These are phyloP conservation scores for Barbatosphaeria neglecta DNA, from an alignment of 495 filamentous ascomycete genomes.

Conservation along the genomic window DNA sequence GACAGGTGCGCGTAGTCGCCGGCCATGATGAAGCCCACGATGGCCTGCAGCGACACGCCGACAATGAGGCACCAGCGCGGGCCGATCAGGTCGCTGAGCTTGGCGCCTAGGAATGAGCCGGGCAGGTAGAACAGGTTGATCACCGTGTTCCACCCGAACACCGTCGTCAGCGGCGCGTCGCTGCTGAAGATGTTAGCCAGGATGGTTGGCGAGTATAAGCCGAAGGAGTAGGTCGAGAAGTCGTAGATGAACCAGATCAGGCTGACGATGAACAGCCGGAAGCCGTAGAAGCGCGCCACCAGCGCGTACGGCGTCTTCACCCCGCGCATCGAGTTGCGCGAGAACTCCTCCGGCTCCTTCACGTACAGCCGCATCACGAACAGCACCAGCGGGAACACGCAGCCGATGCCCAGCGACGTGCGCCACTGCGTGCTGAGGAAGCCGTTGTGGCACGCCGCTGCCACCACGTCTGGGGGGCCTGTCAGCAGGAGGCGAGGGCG, in stretches of 20 bases:
- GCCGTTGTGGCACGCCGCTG: conserved; percentile 54
- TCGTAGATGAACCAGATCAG: conserved; percentile 92
- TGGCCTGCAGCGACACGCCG: conserved; percentile 55
- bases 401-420: conserved; percentile 63
- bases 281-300: conserved; percentile 47
- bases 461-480: conserved; percentile 38
- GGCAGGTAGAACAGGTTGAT: conserved; percentile 82
- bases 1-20: conserved; percentile 55
- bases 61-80: conserved; percentile 58
- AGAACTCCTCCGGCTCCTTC: conserved; percentile 75
- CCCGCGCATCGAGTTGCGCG: conserved; percentile 40
- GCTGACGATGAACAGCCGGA: conserved; percentile 53
- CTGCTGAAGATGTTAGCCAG: conserved; percentile 50
- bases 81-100: conserved; percentile 61
- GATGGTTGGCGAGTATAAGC: conserved; percentile 65
- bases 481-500: conserved; percentile 24
- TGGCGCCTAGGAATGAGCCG: conserved; percentile 64
- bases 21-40: conserved; percentile 84
- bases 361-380: conserved; percentile 66
- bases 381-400: conserved; percentile 65
- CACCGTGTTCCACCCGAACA: conserved; percentile 77
- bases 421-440: conserved; percentile 67
- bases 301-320: conserved; percentile 45
- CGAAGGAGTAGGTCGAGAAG: conserved; percentile 69
- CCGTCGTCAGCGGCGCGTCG: conserved; percentile 50